phyloP scores from a whole-genome alignment of 139 green algal species.

The Chlamydomonas eustigma region DNA sequence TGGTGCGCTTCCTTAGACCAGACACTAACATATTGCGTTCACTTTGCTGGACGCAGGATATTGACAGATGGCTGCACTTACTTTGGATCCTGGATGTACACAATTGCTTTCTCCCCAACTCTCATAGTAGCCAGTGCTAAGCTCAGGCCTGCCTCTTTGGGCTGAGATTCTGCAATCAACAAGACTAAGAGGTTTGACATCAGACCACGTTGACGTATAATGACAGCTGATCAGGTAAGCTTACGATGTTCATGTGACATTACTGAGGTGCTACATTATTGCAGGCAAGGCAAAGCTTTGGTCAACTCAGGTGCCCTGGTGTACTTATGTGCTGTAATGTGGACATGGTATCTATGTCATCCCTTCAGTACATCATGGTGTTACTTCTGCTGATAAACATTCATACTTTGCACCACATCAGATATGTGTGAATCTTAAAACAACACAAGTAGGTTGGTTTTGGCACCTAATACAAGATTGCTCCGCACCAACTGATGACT shows the following conservation, averaged over 20 bases:
- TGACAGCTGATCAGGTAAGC: not conserved
- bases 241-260: too few relatives aligned
- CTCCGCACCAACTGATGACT: too few relatives aligned
- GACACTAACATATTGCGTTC: not conserved
- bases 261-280: not conserved
- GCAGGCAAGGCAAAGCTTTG: too few relatives aligned
- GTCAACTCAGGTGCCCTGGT: too few relatives aligned
- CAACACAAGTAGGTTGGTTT: too few relatives aligned
- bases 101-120: slow-evolving; percentile 43
- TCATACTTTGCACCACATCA: too few relatives aligned
- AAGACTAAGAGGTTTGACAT: not conserved
- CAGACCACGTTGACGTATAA: not conserved
- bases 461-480: too few relatives aligned
- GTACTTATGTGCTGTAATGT: too few relatives aligned
- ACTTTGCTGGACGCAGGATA: not conserved
- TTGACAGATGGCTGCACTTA: slow-evolving; percentile 18
- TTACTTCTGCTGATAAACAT: too few relatives aligned
- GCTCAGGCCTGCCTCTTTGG: slow-evolving; percentile 53
- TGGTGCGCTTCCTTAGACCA: not conserved
- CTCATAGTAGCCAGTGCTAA: slow-evolving; percentile 62
- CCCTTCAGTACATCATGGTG: too few relatives aligned
- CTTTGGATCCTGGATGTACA: slow-evolving; percentile 45
- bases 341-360: too few relatives aligned
- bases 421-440: too few relatives aligned
- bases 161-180: slow-evolving; percentile 34